Evolutionary conservation across 352 stramenopile genomes (phyloP), one percentile per base, ranked within the genome.

Genomic region (Pythium biforme): DNA sequence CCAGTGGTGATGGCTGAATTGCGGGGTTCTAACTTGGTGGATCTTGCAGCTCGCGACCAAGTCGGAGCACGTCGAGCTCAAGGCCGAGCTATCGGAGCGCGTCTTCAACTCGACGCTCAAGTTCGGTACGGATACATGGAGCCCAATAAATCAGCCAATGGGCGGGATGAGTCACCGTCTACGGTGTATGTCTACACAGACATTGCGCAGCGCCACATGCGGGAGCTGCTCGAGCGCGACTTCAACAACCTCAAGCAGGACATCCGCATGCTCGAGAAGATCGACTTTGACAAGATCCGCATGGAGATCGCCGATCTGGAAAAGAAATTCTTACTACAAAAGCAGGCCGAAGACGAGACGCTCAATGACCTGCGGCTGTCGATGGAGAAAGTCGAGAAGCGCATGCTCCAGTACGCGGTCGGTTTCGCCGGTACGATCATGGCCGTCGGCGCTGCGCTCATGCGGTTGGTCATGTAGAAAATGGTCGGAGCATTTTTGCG

Each of bases 231-330:
- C 20, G 86, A 94, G 62, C 81, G 86, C 29, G 86, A 95, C 73
- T 95, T 95, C 59, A 95, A 92, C 72, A 94, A 88, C 51, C 74
- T 95, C 29, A 95, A 95, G 70, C 84, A 94, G 62, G 86, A 95
- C 65, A 95, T 95, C 66, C 84, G 86, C 54, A 94, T 95, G 86
- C 77, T 92, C 11, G 86, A 95, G 69, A 94, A 95, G 65, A 90
- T 94, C 64, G 86, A 95, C 60, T 94, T 95, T 55, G 86, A 95
- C 70, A 92, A 94, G 63, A 89, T 95, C 59, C 86, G 84, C 58
- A 84, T 92, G 66, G 86, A 95, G 62, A 91, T 95, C 43, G 77
- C 80, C 2, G 84, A 94, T 71, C 81, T 95, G 9, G 86, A 95
- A 61, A 93, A 93, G 45, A 93, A 95, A 69, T 95, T 95, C 73